Base-by-base conservation (phyloP, 495 filamentous ascomycete species). In the Podospora anserina region DNA sequence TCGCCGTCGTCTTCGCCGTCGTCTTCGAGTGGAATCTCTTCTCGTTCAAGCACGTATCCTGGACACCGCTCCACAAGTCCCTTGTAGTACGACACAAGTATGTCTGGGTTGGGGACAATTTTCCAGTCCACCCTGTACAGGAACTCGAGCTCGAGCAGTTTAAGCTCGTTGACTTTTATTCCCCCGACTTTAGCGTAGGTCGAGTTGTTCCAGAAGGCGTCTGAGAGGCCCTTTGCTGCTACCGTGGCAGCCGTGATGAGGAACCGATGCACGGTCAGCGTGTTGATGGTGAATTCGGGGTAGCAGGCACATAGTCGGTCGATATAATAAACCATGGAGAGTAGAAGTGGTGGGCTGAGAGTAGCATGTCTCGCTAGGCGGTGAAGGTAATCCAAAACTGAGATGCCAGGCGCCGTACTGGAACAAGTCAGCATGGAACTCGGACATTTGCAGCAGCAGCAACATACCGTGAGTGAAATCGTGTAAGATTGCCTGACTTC, bases 271-370 rank as follows among this genome's bases (percentile, higher is more conserved):
- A 99, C 94, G 0, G 95, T 99, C 18, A 99, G 85, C 53, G 91
- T 95, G 71, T 90, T 95, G 61, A 99, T 94, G 49, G 92, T 96
- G 79, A 99, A 99, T 19, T 92, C 90, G 6, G 93, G 90, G 75
- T 97, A 98, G 30, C 95, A 80, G 4, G 91, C 88, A 78, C 94
- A 98, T 19, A 99, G 83, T n/a, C 91, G 89, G 78, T 99, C 96
- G 68, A 99, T 97, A 75, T 99, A 99, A 76, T 94, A 98, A 64
- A 99, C 95, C 94, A 99, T 99, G 69, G 92, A 93, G n/a, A 99
- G 86, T n/a, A 99, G 86, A 65, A 99, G 91, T 5, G 95, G 94
- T 5, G 95, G 94, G 6, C 91, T 91, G 1, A 99, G 86, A 0
- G 94, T 97, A 30, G 95, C 95, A 77, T 99, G 95, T 60, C 93